Evolutionary conservation across 2,329 filamentous ascomycete species (phyloP).

Genomic region (Rhynchosporium graminicola): DNA sequence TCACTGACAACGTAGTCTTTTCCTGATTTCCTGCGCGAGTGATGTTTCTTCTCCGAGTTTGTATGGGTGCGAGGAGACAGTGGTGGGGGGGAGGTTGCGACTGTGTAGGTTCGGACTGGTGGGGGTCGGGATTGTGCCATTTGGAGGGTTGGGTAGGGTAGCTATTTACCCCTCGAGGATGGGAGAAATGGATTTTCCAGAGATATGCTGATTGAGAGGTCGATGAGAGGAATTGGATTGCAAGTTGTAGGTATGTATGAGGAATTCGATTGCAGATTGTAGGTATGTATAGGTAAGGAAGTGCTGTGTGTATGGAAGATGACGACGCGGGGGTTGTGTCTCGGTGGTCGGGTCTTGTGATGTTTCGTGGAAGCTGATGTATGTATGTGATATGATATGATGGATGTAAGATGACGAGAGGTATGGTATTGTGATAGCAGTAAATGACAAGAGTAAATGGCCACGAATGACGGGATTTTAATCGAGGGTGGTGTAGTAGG

Average conservation of each 20-base stretch:
- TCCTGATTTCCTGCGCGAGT: conserved; percentile 34
- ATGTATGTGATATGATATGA: not conserved
- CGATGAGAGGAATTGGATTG: not conserved
- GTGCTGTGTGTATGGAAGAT: not conserved
- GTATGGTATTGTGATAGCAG: conserved; percentile 13
- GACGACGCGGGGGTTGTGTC: not conserved
- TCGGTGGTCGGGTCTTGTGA: not conserved
- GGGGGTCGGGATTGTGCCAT: conserved; percentile 38
- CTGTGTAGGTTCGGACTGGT: conserved; percentile 28
- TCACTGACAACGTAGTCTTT: conserved; percentile 31
- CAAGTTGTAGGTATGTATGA: not conserved
- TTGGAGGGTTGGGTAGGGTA: conserved; percentile 19
- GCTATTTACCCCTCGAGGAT: not conserved
- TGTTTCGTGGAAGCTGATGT: not conserved
- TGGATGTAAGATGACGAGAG: not conserved
- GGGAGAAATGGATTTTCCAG: not conserved
- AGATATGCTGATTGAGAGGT: not conserved
- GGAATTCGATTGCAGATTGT: conserved; percentile 1
- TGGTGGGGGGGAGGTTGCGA: conserved; percentile 27
- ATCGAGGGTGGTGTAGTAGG: not conserved
- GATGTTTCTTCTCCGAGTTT: conserved; percentile 31
- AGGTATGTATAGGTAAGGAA: not conserved
- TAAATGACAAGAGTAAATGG: conserved; percentile 15
- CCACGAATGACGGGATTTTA: not conserved
- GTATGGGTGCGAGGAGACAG: conserved; percentile 31